Evolutionary conservation across 1,139 yeast species (phyloP), one percentile per base, ranked within the genome.

Genomic region (Suhomyces chickasaworum): DNA sequence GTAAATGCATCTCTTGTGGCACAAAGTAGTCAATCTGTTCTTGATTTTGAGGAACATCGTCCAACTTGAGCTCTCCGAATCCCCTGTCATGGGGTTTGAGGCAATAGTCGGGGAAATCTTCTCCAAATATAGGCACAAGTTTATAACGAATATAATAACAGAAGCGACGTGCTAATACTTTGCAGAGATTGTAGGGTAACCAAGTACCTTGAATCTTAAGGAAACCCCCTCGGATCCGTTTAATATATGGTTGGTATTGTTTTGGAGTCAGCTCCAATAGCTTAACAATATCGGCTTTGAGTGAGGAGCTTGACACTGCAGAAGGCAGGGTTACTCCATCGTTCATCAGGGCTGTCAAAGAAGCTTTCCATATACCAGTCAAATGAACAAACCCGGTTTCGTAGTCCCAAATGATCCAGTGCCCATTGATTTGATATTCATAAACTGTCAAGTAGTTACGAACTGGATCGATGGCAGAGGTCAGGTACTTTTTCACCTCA

Each of bases 161-260:
- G 56, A 90, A 87, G 46, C 87, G 77, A 37, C 81, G 66, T 4
- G 96, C 95, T 45, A 91, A 71, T 25, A 79, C 68, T 53, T 75
- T 76, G 38, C 95, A 91, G 42, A 87, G 73, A 13, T 77, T 77
- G 61, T 70, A 86, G 1, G 97, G 95, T 36, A 90, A 69, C 97
- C 97, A 91, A 4, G 97, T 89, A 1, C 98, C 98, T 68, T 91
- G 98, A 56, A 91, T 89, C 71, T 89, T 90, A 55, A 91, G 76
- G 58, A 84, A 89, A 3, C 97, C 98, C 38, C 98, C 98, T 46
- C 97, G 72, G 17, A 90, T 89, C 41, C 97, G 77, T 55, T 83
- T 81, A 46, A 89, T 80, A 36, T 79, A 79, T 25, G 70, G 71
- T 34, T 84, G 89, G 63, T 79, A 81, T 54, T 78, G 68, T 57